Evolutionary conservation across 2,329 filamentous ascomycete genomes (phyloP), one percentile per base, ranked within the genome.

Genomic region (Fusarium sp.): DNA sequence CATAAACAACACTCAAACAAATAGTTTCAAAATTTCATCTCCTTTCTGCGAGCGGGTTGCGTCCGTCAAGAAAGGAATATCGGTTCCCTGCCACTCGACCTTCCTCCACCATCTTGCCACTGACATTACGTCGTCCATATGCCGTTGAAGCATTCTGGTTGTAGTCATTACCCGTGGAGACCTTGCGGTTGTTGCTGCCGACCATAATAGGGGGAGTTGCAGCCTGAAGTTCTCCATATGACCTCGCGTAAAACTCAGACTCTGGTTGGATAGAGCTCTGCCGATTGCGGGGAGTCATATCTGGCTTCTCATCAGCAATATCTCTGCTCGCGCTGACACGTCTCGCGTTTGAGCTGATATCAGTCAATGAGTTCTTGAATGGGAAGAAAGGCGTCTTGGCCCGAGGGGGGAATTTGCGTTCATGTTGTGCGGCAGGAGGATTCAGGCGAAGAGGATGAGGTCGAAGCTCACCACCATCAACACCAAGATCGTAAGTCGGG

Each of bases 91-190:
- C 62, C 53, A 64, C 88, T 49, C 87, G 82, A 4, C 92, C 92
- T 78, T 95, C 92, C 78, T 94, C 92, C 0, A 87, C 91, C 60
- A 90, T 80, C 83, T 92, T 93, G 2, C 92, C 92, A 77, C 91
- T 94, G 5, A 93, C 91, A 67, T 91, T 89, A 48, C 91, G 82
- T 49, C 87, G 82, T 20, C 80, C 82, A 56, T 82, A 82, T 2
- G 76, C 76, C 30, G 73, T 67, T 13, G 80, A 75, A 37, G 77
- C 65, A 65, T 70, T 71, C 33, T 78, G 68, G 60, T 82, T 82
- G 60, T 84, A 87, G 75, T 91, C 89, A 64, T 87, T 89, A 3
- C 89, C 89, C 8, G 86, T 87, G 15, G 87, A 89, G 7, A 90
- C 83, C 76, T 90, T 88, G 49, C 88, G 82, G 30, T 78, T 80